Evolutionary conservation across 805 yeast genomes (phyloP), one percentile per base, ranked within the genome.

Genomic region (Candida maltosa): DNA sequence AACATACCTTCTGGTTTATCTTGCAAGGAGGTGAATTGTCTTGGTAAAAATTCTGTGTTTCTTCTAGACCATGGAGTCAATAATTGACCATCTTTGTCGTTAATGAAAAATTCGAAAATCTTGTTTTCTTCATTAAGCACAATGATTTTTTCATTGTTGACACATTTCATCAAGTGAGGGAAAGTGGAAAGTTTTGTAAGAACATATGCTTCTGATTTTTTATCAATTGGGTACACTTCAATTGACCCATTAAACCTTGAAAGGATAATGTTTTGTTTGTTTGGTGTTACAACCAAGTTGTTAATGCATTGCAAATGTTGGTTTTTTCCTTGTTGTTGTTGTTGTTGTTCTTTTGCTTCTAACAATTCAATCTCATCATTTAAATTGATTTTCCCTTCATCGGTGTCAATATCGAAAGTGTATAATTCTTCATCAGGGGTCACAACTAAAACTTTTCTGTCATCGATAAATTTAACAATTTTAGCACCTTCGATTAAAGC

Each of bases 1-100:
- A 84, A 86, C 9, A 85, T 57, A 11, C 95, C 96, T 40, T 76
- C 70, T 37, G 94, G 80, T 47, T 82, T 79, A 38, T 84, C 91
- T 12, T 73, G 74, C 35, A 75, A 63, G 2, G 65, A 55, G 12
- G 70, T 52, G 42, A 83, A 79, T 41, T 78, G 77, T 24, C 65
- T 65, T 2, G 97, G 97, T 44, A 88, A 59, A 38, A 75, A 69
- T 34, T 84, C 93, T 12, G 87, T 73, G 57, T 87, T 87, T 34
- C 73, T 63, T 43, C 78, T 76, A 8, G 95, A 82, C 98, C 97
- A 91, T 7, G 70, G 51, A 0, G 96, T 82, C 45, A 78, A 66
- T 31, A 75, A 54, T 19, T 58, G 53, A n/a, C 43, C 43, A 16
- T 44, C 39, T 22, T 49, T 49, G 16, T 39, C 39, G 8, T 40